Evolutionary conservation across 1,139 yeast genomes (phyloP), one percentile per base, ranked within the genome.

Genomic region (Arxiozyma bovina): DNA sequence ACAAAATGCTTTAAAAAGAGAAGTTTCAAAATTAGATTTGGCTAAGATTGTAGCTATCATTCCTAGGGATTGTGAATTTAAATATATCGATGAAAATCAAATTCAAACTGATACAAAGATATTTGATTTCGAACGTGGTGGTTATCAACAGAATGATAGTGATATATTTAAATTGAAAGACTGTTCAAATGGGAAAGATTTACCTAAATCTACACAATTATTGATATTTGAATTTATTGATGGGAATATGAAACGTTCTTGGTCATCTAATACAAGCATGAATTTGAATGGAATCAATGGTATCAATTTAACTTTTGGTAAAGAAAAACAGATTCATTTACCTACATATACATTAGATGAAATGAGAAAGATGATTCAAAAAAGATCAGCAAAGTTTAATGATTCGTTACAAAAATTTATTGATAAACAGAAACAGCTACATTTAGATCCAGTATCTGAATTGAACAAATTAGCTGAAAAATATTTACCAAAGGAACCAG

Each of bases 191-290:
- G 71, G 70, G 53, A 60, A 54, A 23, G 54, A 61, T 11, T 62
- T 65, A 3, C 59, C 64, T 30, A 57, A 64, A 15, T 65, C 72
- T 0, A 73, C 73, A 42, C 89, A 84, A 60, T 63, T 87, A 3
- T 73, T 90, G 30, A 75, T 89, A 1, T 85, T 90, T 66, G 95
- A 87, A 63, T 88, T 90, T 67, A 75, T 81, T 21, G 96, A 90
- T 69, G 88, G 89, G 3, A 74, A 77, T 53, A 68, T 79, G 63
- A 67, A 72, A 52, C 74, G 76, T 51, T 69, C 77, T 2, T 72
- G 73, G 63, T 21, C 23, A 15, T 34, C 49, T 15, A 6, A 34
- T 34, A 34, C n/a, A 34, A 34, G 12, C 2, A 15, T 1, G 4
- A 67, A 75, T 0, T 68, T 70, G 51, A 61, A 70, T 5, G 63